Evolutionary conservation across 2,329 filamentous ascomycete genomes (phyloP), one percentile per base, ranked within the genome.

Genomic region (Apiospora koreana): DNA sequence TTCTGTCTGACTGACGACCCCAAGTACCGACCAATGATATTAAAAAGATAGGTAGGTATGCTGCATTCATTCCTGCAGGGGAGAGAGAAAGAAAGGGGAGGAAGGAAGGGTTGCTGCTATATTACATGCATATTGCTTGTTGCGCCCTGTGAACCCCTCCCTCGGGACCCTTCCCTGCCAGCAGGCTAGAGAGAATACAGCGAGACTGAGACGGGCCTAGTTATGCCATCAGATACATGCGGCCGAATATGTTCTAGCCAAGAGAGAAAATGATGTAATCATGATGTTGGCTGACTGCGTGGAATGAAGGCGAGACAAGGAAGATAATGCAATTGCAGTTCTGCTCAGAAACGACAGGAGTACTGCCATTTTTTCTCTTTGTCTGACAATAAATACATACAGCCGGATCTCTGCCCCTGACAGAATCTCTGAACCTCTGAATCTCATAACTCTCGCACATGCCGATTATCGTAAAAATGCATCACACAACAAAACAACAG

Each of bases 341-440:
- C 54, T 62, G 54, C 28, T 62, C 54, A 7, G 31, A 62, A 62
- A n/a, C 25, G 48, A 54, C 48, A 54, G 12, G 18, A 28, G 25
- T 54, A 54, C 54, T n/a, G 21, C 14, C 3, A 38, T 62, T 62
- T 62, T 45, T 62, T 58, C 50, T 62, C 31, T 62, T n/a, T 62
- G 54, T 62, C 31, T 18, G 28, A 38, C 54, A 62, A 62, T 62
- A 62, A 62, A 62, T 62, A 62, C 54, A 38, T 62, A 62, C 31
- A 62, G 18, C 54, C 54, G 54, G 54, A n/a, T 38, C 54, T 62
- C 54, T 62, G 54, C 54, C 54, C 54, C 50, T 62, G 54, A 62
- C 54, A 38, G 54, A 62, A 38, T 6, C 31, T 62, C 9, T 5
- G 31, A 62, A 35, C 14, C 38, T 41, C 35, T 58, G n/a, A 35